Base-by-base conservation (phyloP, 345 rosid species). In the Salix brachista region DNA sequence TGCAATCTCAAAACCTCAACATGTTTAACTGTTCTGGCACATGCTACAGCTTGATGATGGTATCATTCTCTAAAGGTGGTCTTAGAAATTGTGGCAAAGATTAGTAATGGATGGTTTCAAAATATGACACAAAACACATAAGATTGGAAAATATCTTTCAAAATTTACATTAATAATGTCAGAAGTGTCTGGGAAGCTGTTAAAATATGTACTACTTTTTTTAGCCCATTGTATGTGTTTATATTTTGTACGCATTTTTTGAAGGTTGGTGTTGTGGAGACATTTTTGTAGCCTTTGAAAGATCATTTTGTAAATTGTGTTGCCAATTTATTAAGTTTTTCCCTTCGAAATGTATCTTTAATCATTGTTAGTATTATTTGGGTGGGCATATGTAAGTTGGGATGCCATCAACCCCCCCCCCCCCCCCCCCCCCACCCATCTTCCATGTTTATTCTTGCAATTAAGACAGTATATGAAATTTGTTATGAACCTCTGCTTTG, bases 1-100 rank as follows among this genome's bases (percentile, higher is more conserved):
- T 64, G 36, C 50, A 71, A 32, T 76, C 14, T 26, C 30, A 76
- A 65, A 70, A 68, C n/a, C 70, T 62, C 1, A 72, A 72, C 34
- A 23, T 23, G 32, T 25, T 61, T 54, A 16, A 46, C 5, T 60
- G 4, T 60, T 39, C 65, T 67, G 62, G 44, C 30, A 58, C 1
- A 13, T 65, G 39, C 52, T 34, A 25, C 52, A 36, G 46, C 30
- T n/a, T 50, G 52, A 71, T 5, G 72, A 52, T 66, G 41, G 30
- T 50, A 23, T 23, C 23, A 13, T 66, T 9, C 10, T 56, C 58
- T 56, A 68, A 60, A 54, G 30, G 37, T 39, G 52, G 58, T 68
- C 25, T 56, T 28, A 52, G n/a, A 32, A 52, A 23, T 8, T 54
- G 26, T 58, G 62, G 65, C 18, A 11, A 71, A 10, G n/a, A 42